These are phyloP conservation scores for Xylaria nigripes DNA, from an alignment of 495 filamentous ascomycete genomes.

Conservation along the genomic window DNA sequence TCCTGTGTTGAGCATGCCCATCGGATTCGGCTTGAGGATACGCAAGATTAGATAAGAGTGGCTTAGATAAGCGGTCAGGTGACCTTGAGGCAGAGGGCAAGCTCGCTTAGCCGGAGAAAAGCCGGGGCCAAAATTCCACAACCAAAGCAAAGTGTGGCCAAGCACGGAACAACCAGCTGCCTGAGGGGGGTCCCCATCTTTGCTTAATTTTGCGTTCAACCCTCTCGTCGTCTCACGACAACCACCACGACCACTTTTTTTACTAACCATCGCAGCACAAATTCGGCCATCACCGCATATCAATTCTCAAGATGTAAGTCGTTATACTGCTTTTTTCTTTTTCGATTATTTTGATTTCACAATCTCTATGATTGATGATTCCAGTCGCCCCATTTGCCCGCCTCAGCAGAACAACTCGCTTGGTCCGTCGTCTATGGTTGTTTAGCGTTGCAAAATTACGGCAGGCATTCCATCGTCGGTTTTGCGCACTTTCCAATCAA, in stretches of 20 bases:
- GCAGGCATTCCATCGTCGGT: neutral
- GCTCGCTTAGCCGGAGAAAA: conserved; percentile 25
- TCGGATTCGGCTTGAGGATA: too few species aligned
- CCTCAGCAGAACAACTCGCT: neutral
- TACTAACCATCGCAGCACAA: conserved; percentile 27
- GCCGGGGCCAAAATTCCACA: conserved; percentile 23
- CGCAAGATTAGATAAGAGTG: conserved; percentile 2
- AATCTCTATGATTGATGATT: neutral
- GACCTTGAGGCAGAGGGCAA: conserved; percentile 9
- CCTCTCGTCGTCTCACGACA: conserved; percentile 4
- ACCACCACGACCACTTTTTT: conserved; percentile 21
- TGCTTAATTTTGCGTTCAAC: conserved; percentile 9
- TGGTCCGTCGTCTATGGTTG: neutral
- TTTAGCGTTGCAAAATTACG: neutral
- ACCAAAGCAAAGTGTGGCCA: conserved; percentile 9
- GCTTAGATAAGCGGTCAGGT: conserved; percentile 15
- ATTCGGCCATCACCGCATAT: conserved; percentile 21
- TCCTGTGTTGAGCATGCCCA: too few species aligned
- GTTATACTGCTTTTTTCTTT: neutral
- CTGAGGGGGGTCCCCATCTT: conserved; percentile 16
- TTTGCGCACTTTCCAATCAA: neutral
- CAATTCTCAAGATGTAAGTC: conserved; percentile 32
- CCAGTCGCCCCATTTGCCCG: neutral
- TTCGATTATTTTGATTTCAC: neutral
- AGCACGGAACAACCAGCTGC: conserved; percentile 11